Conservation (phyloP, 495 filamentous ascomycete species). For the Immersiella caudata region DNA sequence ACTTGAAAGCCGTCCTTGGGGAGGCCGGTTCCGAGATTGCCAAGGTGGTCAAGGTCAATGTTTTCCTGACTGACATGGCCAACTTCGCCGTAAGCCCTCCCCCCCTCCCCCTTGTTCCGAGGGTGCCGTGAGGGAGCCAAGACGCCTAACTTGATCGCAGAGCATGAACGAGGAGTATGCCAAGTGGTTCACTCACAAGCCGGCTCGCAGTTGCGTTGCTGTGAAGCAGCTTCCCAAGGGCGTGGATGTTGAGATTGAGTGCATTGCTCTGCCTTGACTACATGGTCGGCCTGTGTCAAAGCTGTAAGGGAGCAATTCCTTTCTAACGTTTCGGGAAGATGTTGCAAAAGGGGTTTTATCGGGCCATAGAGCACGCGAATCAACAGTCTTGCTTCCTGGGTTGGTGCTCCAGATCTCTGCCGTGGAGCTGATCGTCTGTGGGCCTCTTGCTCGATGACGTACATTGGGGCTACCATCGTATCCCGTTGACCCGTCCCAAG, state of each 20-base stretch:
- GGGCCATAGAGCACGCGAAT: not conserved
- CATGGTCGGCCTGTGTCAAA: slow-evolving; percentile 17
- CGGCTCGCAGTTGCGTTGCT: slow-evolving; percentile 89
- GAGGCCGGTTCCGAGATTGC: slow-evolving; percentile 75
- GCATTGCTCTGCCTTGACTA: slow-evolving; percentile 69
- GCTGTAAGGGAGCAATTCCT: slow-evolving; percentile 18
- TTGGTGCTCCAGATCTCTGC: not conserved
- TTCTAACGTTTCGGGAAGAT: too few relatives aligned
- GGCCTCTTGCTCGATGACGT: not conserved
- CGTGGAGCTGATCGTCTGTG: not conserved
- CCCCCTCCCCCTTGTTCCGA: not conserved
- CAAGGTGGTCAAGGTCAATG: slow-evolving; percentile 79
- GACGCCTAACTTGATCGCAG: slow-evolving; percentile 25
- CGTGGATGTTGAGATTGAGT: slow-evolving; percentile 92
- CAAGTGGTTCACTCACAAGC: slow-evolving; percentile 85
- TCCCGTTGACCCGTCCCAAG: too few relatives aligned
- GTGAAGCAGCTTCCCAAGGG: slow-evolving; percentile 88
- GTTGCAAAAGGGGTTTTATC: not conserved
- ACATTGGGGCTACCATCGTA: too few relatives aligned
- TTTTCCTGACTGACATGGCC: slow-evolving; percentile 81
- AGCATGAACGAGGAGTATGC: slow-evolving; percentile 89
- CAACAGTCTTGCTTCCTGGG: not conserved
- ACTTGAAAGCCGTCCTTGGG: slow-evolving; percentile 75
- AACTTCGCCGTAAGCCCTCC: slow-evolving; percentile 61
- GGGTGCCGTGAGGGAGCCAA: slow-evolving; percentile 7